phyloP scores from a whole-genome alignment of 2,329 filamentous ascomycete species.

The Arthrobotrys megalospora region DNA sequence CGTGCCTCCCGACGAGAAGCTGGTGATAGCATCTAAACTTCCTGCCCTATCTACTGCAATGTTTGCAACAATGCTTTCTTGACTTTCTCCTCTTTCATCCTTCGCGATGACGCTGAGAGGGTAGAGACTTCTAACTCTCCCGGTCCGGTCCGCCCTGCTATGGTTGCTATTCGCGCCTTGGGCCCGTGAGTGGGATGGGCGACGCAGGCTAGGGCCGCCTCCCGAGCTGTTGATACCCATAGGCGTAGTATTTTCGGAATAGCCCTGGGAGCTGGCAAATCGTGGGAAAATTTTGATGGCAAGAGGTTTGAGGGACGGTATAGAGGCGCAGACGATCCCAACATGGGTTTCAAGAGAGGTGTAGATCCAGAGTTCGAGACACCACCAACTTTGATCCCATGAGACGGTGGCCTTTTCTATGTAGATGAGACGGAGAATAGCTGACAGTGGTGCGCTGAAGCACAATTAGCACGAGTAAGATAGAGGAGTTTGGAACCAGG shows the following conservation, averaged over 20 bases:
- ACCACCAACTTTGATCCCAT: conserved; percentile 58
- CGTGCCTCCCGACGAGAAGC: conserved; percentile 36
- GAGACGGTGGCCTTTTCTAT: conserved; percentile 54
- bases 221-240: conserved; percentile 49
- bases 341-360: conserved; percentile 69
- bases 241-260: conserved; percentile 30
- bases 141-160: conserved; percentile 34
- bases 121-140: conserved; percentile 46
- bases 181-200: conserved; percentile 45
- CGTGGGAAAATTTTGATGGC: conserved; percentile 67
- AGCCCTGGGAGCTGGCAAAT: conserved; percentile 42
- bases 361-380: conserved; percentile 56
- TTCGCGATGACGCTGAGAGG: conserved; percentile 41
- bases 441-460: conserved; percentile 49
- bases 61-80: conserved; percentile 51
- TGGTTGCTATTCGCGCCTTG: conserved; percentile 34
- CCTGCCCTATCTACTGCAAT: background rate
- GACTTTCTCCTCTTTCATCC: conserved; percentile 50
- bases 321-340: conserved; percentile 71
- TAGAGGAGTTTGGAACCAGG: background rate
- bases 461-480: conserved; percentile 11
- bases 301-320: conserved; percentile 72
- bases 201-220: conserved; percentile 26
- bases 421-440: conserved; percentile 52
- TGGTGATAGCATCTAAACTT: conserved; percentile 44